Base-by-base conservation (phyloP, 257 asterid genomes). In the Agastache rugosa region DNA sequence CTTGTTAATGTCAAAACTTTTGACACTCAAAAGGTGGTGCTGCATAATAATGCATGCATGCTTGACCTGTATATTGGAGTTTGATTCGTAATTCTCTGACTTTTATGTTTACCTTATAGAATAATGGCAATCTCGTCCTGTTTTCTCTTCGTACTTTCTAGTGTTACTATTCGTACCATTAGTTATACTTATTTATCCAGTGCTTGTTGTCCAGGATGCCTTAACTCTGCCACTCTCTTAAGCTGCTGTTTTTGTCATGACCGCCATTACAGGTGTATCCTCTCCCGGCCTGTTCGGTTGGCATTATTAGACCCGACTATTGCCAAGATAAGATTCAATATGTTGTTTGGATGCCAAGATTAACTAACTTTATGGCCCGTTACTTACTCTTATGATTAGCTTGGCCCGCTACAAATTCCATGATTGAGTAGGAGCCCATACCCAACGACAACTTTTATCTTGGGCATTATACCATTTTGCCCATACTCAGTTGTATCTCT, bases 61-160 rank as follows among this genome's bases (percentile, higher is more conserved):
- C 22, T 37, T 67, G 67, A 62, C 39, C 58, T 75, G 58, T 75
- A 27, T 20, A 60, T 78, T 62, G 75, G 70, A 56, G 63, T 48
- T 69, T 47, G 67, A 23, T 63, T 44, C 51, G 31, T 53, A 19
- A 51, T 68, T 74, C 44, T 29, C 17, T 44, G 11, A 19, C 23
- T 15, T 67, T 66, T 54, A 4, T 55, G 16, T 29, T 74, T 54
- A 55, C 31, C 29, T 63, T 63, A 11, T 73, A 15, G 16, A 22
- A 12, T 23, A n/a, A 2, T 44, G 65, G 25, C 27, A 51, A 51
- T 51, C 20, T 11, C 7, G 55, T 10, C 39, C 29, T 16, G 4
- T 12, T 37, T 35, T 37, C 55, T 16, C 37, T 11, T n/a, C n/a
- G n/a, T n/a, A n/a, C n/a, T 39, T 22, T 22, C 14, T 12, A 61